Evolutionary conservation across 83 land plant species (phyloP).

Genomic region (Isoetes engelmannii): DNA sequence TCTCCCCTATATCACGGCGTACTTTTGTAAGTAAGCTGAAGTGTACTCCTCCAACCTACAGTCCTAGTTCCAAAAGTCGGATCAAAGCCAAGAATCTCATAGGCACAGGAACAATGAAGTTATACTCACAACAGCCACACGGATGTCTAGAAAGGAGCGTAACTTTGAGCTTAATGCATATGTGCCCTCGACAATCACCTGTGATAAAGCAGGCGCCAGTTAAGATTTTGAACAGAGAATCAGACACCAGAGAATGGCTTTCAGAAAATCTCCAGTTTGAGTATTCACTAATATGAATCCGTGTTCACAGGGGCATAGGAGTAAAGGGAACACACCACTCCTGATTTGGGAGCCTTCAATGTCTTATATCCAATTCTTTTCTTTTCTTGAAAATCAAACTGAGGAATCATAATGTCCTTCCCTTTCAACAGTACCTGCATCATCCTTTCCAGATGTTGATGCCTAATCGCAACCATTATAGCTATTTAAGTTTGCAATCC

Average conservation of each 20-base stretch:
- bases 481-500: background rate
- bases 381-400: constrained; percentile 88
- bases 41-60: constrained; percentile 96
- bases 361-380: constrained; percentile 53
- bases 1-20: constrained; percentile 79
- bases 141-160: constrained; percentile 76
- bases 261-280: background rate
- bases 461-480: too few species aligned
- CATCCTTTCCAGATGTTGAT: background rate
- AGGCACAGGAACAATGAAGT: background rate
- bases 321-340: constrained; percentile 47
- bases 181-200: constrained; percentile 97
- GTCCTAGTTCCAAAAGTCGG: constrained; percentile 1
- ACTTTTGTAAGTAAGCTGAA: constrained; percentile 93
- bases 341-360: constrained; percentile 62
- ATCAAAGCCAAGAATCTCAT: background rate
- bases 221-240: background rate
- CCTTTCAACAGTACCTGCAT: constrained; percentile 73
- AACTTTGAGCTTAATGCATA: constrained; percentile 84
- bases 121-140: constrained; percentile 90
- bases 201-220: constrained; percentile 2
- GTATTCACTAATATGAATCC: background rate
- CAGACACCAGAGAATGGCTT: background rate
- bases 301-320: background rate
- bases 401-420: constrained; percentile 53